A percentile compares a stretch with the other conserved stretches of the same genome.
phyloP scores from a whole-genome alignment of 1,139 yeast species.

The Pichia sp. region DNA sequence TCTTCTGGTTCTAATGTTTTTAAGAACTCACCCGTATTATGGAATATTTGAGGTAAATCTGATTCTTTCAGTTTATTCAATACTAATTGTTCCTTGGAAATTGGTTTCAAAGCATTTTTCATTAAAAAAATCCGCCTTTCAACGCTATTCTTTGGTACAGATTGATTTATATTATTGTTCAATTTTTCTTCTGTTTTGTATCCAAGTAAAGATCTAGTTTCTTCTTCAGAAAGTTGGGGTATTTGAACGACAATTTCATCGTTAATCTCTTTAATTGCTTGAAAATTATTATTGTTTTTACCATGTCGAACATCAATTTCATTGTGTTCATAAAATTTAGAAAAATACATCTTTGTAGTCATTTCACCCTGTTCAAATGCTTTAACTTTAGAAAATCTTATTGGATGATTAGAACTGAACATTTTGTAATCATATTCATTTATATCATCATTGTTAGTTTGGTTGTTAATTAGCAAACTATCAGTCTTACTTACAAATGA shows the following conservation, averaged over 20 bases:
- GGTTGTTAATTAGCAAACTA: conserved; percentile 7
- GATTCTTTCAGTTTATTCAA: conserved; percentile 20
- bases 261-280: neutral
- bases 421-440: conserved; percentile 31
- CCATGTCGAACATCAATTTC: neutral
- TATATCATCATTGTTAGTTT: conserved; percentile 8
- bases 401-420: conserved; percentile 32
- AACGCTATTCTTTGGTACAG: neutral
- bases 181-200: conserved; percentile 10
- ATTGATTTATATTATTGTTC: too few relatives aligned
- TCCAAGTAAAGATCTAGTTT: conserved; percentile 14
- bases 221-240: conserved; percentile 24
- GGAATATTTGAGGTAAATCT: conserved; percentile 23
- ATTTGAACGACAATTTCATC: conserved; percentile 21
- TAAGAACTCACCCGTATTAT: conserved; percentile 24
- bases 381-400: conserved; percentile 32
- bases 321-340: conserved; percentile 16
- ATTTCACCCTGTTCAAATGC: conserved; percentile 36
- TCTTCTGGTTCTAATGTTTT: conserved; percentile 26
- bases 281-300: neutral
- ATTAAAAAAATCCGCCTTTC: conserved; percentile 24
- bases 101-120: conserved; percentile 25
- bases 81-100: conserved; percentile 21
- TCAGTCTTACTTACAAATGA: conserved; percentile 12
- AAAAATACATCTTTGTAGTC: conserved; percentile 28